Evolutionary conservation across 257 asterid genomes (phyloP).

Genomic region (Gentiana macrophylla): DNA sequence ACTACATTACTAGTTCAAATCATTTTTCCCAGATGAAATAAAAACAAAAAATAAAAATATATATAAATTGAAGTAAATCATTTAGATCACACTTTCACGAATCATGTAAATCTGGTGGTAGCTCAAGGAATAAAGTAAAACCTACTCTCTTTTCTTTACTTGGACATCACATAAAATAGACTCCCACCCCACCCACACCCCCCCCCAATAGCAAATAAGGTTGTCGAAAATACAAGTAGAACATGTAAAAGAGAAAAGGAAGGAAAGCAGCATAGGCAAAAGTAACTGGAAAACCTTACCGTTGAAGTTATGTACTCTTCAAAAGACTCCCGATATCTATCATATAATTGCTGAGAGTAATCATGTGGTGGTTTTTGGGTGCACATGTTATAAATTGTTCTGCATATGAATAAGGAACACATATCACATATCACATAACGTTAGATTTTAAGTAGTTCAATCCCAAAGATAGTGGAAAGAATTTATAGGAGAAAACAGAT

Average conservation of each 20-base stretch:
- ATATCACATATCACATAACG: background rate
- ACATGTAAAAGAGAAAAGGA: background rate
- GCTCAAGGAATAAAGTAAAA: too few species aligned
- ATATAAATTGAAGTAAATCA: too few species aligned
- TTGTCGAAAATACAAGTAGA: background rate
- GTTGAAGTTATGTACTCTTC: constrained; percentile 70
- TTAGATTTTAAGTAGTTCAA: background rate
- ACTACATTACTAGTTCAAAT: too few species aligned
- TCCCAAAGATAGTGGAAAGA: background rate
- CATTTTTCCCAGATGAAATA: too few species aligned
- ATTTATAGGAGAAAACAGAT: background rate
- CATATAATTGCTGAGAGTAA: constrained; percentile 91
- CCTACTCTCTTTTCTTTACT: too few species aligned
- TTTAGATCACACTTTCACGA: too few species aligned
- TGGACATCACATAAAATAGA: too few species aligned
- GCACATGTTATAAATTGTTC: constrained; percentile 97
- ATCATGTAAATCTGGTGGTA: too few species aligned
- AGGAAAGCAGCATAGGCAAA: background rate
- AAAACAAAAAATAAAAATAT: too few species aligned
- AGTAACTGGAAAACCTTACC: constrained; percentile 28
- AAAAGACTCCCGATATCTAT: constrained; percentile 75
- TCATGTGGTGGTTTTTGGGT: constrained; percentile 97
- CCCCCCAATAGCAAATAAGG: too few species aligned
- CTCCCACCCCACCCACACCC: too few species aligned
- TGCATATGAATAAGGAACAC: constrained; percentile 19